Evolutionary conservation across 2,329 filamentous ascomycete species (phyloP).

Genomic region (Scolecobasidium constrictum): DNA sequence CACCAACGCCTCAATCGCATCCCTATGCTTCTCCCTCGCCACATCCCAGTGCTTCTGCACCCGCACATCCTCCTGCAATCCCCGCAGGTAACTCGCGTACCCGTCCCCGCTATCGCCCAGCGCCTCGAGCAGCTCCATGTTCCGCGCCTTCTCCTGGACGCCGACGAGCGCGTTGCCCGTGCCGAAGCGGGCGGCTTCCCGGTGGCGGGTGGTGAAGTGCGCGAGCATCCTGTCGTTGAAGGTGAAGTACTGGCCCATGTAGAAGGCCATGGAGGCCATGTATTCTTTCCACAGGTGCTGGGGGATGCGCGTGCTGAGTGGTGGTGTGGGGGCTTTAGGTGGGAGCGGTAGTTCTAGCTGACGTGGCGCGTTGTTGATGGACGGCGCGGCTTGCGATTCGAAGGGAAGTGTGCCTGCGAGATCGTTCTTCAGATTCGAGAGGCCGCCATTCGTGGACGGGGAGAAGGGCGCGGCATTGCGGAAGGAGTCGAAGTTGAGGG

Average conservation of each 20-base stretch:
- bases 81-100: slow-evolving; percentile 47
- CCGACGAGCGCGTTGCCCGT: not conserved
- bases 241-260: slow-evolving; percentile 44
- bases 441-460: slow-evolving; percentile 24
- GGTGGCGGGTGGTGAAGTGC: slow-evolving; percentile 44
- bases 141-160: not conserved
- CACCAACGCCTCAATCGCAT: slow-evolving; percentile 48
- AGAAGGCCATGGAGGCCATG: slow-evolving; percentile 40
- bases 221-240: slow-evolving; percentile 45
- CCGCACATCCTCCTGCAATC: slow-evolving; percentile 52
- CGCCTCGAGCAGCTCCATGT: slow-evolving; percentile 38
- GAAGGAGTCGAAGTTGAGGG: slow-evolving; percentile 35
- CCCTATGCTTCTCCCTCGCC: slow-evolving; percentile 49
- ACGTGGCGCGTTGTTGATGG: not conserved
- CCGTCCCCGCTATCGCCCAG: slow-evolving; percentile 39
- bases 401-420: slow-evolving; percentile 47
- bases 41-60: slow-evolving; percentile 51
- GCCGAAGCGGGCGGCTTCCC: slow-evolving; percentile 22
- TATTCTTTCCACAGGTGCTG: slow-evolving; percentile 35
- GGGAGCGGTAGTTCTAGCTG: slow-evolving; percentile 34
- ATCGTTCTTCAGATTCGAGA: slow-evolving; percentile 24
- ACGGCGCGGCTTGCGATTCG: slow-evolving; percentile 31
- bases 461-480: slow-evolving; percentile 39
- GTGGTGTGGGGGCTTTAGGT: slow-evolving; percentile 35
- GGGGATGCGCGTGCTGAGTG: not conserved